Evolutionary conservation across 2,329 filamentous ascomycete species (phyloP).

Genomic region (Hypoxylon sp.): DNA sequence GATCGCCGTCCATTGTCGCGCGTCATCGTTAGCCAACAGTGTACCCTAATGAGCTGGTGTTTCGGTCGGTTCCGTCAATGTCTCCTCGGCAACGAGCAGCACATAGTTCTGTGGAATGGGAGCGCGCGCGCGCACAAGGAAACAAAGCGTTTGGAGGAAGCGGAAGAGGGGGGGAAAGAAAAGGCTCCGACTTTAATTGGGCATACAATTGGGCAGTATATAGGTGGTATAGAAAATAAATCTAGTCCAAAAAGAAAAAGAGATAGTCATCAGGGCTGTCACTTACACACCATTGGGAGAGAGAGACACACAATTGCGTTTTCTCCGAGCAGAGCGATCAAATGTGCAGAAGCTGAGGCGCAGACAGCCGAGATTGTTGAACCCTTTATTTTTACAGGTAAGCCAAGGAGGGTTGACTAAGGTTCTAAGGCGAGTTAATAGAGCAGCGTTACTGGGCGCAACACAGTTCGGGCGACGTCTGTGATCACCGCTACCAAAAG

Average conservation of each 20-base stretch:
- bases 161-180: conserved; percentile 3
- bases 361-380: conserved; percentile 21
- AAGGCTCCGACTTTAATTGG: conserved; percentile 23
- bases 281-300: conserved; percentile 43
- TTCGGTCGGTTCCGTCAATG: conserved; percentile 23
- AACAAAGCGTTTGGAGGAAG: conserved; percentile 15
- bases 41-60: conserved; percentile 15
- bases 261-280: conserved; percentile 4
- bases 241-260: conserved; percentile 26
- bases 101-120: conserved; percentile 31
- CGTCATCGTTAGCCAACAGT: conserved; percentile 50
- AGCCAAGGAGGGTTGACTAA: conserved; percentile 25
- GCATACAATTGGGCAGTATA: conserved; percentile 27
- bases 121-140: conserved; percentile 19
- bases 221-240: conserved; percentile 7
- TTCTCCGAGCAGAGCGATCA: conserved; percentile 32
- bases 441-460: conserved; percentile 28
- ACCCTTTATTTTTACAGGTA: conserved; percentile 30
- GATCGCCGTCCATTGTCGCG: conserved; percentile 50
- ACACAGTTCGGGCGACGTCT: conserved; percentile 25
- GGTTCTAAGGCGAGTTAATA: conserved; percentile 11
- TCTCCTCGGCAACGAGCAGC: conserved; percentile 30
- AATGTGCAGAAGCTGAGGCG: conserved; percentile 37
- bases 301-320: conserved; percentile 16
- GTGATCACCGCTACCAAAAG: conserved; percentile 16